Evolutionary conservation across 208 protist species (phyloP).

Genomic region (Trypanosomatidae sp.): DNA sequence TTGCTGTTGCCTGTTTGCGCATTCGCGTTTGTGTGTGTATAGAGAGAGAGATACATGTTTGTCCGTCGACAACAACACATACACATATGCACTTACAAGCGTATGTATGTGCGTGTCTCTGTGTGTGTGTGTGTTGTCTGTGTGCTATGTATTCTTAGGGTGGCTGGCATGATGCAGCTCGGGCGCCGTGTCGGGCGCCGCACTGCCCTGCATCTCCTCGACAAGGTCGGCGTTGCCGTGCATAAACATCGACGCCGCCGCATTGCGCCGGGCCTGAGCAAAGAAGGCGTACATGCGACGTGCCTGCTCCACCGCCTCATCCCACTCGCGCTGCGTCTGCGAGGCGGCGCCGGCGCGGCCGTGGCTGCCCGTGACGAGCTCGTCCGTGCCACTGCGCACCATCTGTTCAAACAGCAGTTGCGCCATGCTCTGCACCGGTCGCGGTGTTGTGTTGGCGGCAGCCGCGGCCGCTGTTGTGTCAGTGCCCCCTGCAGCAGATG

Average conservation of each 20-base stretch:
- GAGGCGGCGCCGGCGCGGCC: conserved; percentile 1
- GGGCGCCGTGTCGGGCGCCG: too few relatives aligned
- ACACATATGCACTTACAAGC: too few relatives aligned
- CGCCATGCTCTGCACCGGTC: not conserved
- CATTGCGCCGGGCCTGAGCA: conserved; percentile 2
- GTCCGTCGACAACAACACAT: too few relatives aligned
- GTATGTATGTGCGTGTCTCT: too few relatives aligned
- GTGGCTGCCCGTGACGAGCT: not conserved
- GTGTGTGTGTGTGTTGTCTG: too few relatives aligned
- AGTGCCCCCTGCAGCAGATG: conserved; percentile 8
- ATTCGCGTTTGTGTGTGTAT: too few relatives aligned
- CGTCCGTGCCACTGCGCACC: conserved; percentile 11
- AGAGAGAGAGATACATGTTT: too few relatives aligned
- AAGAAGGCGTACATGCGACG: conserved; percentile 46
- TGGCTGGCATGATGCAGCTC: too few relatives aligned
- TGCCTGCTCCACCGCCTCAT: conserved; percentile 20
- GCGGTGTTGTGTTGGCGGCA: not conserved
- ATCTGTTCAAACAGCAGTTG: conserved; percentile 19
- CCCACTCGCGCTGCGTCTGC: conserved; percentile 21
- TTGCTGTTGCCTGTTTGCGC: too few relatives aligned
- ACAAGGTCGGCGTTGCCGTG: too few relatives aligned
- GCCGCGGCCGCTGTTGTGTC: conserved; percentile 4
- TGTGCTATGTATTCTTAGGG: too few relatives aligned
- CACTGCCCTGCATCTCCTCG: not conserved
- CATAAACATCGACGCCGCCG: not conserved